A percentile compares a stretch with the other conserved stretches of the same genome.
phyloP scores from a whole-genome alignment of 768 basidiomycete species.

The Podaxis pistillaris region DNA sequence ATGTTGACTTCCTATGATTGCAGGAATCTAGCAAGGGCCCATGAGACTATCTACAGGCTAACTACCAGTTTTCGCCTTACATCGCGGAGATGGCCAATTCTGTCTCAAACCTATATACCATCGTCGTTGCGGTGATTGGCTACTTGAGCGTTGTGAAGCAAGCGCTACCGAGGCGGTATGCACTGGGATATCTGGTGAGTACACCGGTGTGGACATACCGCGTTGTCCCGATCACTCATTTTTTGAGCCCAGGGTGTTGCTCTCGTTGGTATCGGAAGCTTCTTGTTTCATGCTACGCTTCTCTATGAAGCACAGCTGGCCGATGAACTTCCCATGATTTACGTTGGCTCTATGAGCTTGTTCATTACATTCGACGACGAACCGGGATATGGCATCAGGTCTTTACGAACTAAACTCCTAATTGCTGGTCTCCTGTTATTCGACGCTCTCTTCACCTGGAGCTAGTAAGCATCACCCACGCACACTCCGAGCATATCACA shows the following conservation, averaged over 20 bases:
- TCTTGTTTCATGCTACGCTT: conserved; percentile 77
- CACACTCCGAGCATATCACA: background rate
- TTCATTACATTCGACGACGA: conserved; percentile 59
- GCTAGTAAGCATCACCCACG: conserved; percentile 56
- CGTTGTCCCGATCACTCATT: background rate
- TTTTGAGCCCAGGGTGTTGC: conserved; percentile 52
- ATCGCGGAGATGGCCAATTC: conserved; percentile 79
- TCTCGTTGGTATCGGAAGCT: conserved; percentile 73
- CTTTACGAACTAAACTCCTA: conserved; percentile 36
- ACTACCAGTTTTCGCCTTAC: conserved; percentile 76
- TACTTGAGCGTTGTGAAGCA: conserved; percentile 31
- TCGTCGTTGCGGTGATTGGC: conserved; percentile 53
- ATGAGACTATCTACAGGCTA: conserved; percentile 43
- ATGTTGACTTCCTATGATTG: conserved; percentile 14
- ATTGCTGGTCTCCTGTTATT: conserved; percentile 42
- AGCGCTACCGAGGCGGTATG: conserved; percentile 40
- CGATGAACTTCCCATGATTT: conserved; percentile 84
- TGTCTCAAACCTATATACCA: conserved; percentile 65
- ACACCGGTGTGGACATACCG: background rate
- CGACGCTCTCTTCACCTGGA: conserved; percentile 63
- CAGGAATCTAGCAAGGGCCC: background rate
- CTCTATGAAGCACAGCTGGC: conserved; percentile 75
- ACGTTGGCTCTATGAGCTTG: conserved; percentile 58
- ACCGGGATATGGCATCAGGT: conserved; percentile 45
- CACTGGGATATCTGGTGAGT: conserved; percentile 40